Conservation (phyloP, 169 alveolate genomes). For the Ichthyophthirius multifiliis region DNA sequence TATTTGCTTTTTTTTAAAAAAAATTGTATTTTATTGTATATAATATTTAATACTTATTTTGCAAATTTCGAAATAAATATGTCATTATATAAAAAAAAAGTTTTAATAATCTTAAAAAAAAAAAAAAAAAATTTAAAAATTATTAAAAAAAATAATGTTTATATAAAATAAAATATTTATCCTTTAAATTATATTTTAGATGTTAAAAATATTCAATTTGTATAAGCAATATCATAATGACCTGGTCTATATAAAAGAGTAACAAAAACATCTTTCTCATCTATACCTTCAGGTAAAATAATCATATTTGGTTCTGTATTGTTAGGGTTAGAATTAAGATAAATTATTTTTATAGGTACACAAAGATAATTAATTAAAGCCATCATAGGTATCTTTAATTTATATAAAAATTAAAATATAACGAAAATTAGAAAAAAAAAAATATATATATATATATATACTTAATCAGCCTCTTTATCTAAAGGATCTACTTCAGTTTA, state of each 20-base stretch:
- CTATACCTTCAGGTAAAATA: conserved; percentile 59
- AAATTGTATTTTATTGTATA: too few species aligned
- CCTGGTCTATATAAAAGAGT: conserved; percentile 63
- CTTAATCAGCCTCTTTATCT: conserved; percentile 67
- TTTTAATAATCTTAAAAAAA: too few species aligned
- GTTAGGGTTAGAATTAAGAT: conserved; percentile 33
- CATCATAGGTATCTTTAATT: conserved; percentile 24
- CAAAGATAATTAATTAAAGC: conserved; percentile 46
- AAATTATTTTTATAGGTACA: conserved; percentile 56
- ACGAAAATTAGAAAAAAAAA: background rate
- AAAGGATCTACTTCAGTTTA: conserved; percentile 55
- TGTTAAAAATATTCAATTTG: too few species aligned
- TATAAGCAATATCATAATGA: conserved; percentile 67
- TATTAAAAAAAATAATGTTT: too few species aligned
- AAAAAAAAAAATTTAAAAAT: too few species aligned
- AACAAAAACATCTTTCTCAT: conserved; percentile 33
- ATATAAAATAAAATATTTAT: too few species aligned
- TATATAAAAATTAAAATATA: background rate
- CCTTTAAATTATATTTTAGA: too few species aligned
- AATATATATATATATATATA: background rate
- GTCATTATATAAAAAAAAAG: too few species aligned
- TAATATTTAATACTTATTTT: too few species aligned
- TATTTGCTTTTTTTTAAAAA: too few species aligned
- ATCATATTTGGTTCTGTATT: conserved; percentile 18
- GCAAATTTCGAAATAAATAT: too few species aligned